Evolutionary conservation across 1,284 basidiomycete genomes (phyloP).

Genomic region (Ceraceosorus bombacis): DNA sequence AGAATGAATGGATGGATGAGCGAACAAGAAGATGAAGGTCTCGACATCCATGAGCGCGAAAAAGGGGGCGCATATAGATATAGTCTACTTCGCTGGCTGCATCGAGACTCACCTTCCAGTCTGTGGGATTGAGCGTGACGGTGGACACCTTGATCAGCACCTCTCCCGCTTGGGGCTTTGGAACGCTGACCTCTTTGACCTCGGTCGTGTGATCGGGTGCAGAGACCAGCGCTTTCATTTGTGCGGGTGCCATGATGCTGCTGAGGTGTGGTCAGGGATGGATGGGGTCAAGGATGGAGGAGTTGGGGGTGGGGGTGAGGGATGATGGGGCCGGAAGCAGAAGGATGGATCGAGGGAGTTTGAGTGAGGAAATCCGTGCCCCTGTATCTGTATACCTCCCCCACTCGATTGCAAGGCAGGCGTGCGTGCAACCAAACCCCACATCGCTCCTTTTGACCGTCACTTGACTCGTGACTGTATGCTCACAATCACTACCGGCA

Average conservation of each 20-base stretch:
- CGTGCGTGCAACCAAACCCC: no score
- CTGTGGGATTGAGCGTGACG: constrained; percentile 44
- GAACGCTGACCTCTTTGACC: constrained; percentile 21
- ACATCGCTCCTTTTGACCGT: no score
- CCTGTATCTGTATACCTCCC: no score
- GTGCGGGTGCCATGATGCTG: constrained; percentile 5
- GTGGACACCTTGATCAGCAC: constrained; percentile 29
- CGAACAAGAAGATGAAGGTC: background rate
- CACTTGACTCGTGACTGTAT: no score
- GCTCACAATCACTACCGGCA: no score
- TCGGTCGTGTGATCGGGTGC: constrained; percentile 27
- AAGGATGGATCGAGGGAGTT: no score
- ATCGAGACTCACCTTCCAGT: constrained; percentile 10
- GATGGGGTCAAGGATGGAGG: no score
- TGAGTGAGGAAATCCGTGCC: no score
- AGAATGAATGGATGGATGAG: no score
- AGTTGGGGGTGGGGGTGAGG: no score
- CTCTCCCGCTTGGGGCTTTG: constrained; percentile 28
- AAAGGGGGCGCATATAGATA: background rate
- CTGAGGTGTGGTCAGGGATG: background rate
- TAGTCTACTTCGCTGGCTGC: background rate
- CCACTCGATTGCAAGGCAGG: no score
- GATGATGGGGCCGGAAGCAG: no score
- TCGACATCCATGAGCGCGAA: background rate
- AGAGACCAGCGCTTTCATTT: constrained; percentile 35